Conservation (phyloP, 139 green algal genomes). For the Raphidocelis subcapitata region DNA sequence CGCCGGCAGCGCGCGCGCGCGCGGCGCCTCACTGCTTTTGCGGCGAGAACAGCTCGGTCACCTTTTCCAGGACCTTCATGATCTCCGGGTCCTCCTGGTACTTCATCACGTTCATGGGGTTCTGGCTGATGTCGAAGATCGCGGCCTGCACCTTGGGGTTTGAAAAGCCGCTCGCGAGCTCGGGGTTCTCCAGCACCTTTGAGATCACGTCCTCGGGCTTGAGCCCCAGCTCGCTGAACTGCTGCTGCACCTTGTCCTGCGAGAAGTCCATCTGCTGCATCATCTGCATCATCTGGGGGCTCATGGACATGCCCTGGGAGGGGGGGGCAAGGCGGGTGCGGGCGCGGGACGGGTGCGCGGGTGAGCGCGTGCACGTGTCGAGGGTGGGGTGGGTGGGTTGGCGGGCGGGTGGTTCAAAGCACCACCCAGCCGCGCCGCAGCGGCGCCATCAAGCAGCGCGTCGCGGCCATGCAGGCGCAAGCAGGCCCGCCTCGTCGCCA, state of each 20-base stretch:
- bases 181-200: slow-evolving; percentile 78
- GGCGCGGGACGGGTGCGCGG: no score
- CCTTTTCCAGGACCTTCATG: slow-evolving; percentile 65
- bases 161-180: slow-evolving; percentile 72
- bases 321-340: no score
- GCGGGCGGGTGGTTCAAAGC: no score
- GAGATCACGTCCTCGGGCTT: slow-evolving; percentile 77
- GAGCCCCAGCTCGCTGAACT: slow-evolving; percentile 77
- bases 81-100: slow-evolving; percentile 84
- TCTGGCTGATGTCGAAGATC: slow-evolving; percentile 79
- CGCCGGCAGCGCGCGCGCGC: no score
- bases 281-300: slow-evolving; percentile 63
- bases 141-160: slow-evolving; percentile 83
- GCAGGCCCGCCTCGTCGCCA: no score
- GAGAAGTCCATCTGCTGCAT: slow-evolving; percentile 66
- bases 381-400: no score
- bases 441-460: no score
- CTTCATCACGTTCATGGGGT: slow-evolving; percentile 83
- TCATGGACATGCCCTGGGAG: slow-evolving; percentile 45
- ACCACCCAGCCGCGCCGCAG: no score
- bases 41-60: slow-evolving; percentile 56
- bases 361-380: no score
- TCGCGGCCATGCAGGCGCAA: no score
- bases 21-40: no score
- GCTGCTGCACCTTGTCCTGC: slow-evolving; percentile 64